These are phyloP conservation scores for Nothophytophthora sp. DNA, from an alignment of 352 stramenopile genomes.

Conservation along the genomic window DNA sequence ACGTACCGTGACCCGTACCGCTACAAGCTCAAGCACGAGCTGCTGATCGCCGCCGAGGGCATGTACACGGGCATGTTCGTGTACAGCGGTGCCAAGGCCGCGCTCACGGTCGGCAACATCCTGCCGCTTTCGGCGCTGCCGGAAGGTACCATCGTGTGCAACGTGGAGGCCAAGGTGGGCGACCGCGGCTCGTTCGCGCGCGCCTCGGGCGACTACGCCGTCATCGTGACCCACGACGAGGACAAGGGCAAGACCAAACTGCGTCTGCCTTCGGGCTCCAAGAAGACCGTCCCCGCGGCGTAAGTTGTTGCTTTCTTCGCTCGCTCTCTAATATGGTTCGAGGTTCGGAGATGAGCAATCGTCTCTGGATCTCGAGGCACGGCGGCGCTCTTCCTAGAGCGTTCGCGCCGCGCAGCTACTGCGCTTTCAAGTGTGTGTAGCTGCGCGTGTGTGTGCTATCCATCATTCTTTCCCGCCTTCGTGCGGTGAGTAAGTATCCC, in stretches of 20 bases:
- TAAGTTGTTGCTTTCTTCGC: constrained; percentile 65
- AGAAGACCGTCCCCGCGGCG: constrained; percentile 96
- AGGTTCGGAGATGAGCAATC: constrained; percentile 5
- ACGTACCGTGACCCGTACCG: constrained; percentile 93
- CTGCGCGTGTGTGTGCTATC: constrained; percentile 38
- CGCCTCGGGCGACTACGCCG: constrained; percentile 97
- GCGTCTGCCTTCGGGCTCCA: constrained; percentile 95
- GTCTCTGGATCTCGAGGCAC: constrained; percentile 24
- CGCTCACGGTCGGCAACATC: constrained; percentile 97
- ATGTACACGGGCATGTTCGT: constrained; percentile 99
- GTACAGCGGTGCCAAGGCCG: constrained; percentile 97
- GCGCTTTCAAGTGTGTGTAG: background rate
- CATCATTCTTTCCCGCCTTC: constrained; percentile 58
- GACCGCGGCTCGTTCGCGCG: constrained; percentile 97
- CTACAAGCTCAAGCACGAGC: constrained; percentile 92
- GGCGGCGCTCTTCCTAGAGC: constrained; percentile 21
- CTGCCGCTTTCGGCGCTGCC: constrained; percentile 94
- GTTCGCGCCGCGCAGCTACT: constrained; percentile 25
- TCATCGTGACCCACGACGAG: constrained; percentile 98
- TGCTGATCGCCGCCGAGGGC: constrained; percentile 97
- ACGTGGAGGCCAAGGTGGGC: constrained; percentile 95
- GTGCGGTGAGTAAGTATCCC: constrained; percentile 88
- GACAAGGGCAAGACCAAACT: constrained; percentile 98
- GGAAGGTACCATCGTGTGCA: constrained; percentile 99
- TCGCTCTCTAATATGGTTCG: constrained; percentile 25